These are phyloP conservation scores for Somion occarium DNA, from an alignment of 1,284 basidiomycete species.

Conservation along the genomic window DNA sequence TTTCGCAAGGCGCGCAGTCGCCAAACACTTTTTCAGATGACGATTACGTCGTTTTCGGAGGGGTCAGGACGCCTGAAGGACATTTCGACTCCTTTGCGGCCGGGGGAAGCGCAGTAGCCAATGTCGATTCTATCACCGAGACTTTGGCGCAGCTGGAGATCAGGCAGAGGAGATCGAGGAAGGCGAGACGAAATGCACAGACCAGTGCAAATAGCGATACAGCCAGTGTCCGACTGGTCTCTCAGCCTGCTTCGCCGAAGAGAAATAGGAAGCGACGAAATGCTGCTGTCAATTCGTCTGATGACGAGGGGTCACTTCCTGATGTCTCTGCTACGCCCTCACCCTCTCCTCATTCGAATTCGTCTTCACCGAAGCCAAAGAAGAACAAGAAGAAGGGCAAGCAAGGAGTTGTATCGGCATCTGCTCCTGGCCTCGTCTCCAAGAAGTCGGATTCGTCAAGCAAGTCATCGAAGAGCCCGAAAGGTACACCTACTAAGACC, in stretches of 20 bases:
- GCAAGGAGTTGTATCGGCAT: too few relatives aligned
- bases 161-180: background rate
- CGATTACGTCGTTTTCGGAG: constrained; percentile 27
- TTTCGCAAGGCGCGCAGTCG: constrained; percentile 14
- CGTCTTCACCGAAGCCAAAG: constrained; percentile 3
- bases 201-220: background rate
- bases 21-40: constrained; percentile 27
- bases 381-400: constrained; percentile 12
- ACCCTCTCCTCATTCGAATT: background rate
- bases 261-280: constrained; percentile 1
- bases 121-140: background rate
- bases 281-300: background rate
- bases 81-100: constrained; percentile 6
- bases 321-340: background rate
- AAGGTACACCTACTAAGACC: background rate
- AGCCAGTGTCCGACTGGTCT: background rate
- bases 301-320: background rate
- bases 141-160: constrained; percentile 1
- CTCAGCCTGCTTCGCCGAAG: background rate
- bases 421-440: constrained; percentile 1
- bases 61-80: constrained; percentile 11
- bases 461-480: constrained; percentile 6
- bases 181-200: background rate
- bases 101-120: background rate
- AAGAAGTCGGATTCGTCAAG: constrained; percentile 2